Evolutionary conservation across 768 basidiomycete genomes (phyloP).

Genomic region (Auricularia cornea): DNA sequence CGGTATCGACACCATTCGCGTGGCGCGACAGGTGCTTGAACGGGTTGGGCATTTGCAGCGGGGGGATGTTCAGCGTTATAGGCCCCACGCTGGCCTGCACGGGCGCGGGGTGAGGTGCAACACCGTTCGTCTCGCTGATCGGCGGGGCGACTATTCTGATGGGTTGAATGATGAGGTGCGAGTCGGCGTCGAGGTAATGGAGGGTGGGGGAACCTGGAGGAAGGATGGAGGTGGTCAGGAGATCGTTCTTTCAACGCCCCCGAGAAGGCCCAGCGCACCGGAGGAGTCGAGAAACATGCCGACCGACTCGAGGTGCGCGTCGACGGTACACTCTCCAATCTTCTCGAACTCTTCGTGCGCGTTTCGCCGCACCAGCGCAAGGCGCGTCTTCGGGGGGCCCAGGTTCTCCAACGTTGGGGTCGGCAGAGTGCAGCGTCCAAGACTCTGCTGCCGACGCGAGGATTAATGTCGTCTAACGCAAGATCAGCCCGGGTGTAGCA

Average conservation of each 20-base stretch:
- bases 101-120: no score
- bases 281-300: not conserved
- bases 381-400: conserved; percentile 27
- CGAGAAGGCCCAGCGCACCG: no score
- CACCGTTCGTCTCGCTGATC: no score
- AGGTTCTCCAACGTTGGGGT: conserved; percentile 7
- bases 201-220: conserved; percentile 30
- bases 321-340: conserved; percentile 47
- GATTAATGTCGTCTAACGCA: conserved; percentile 9
- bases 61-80: not conserved
- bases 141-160: conserved; percentile 3
- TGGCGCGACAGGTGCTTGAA: conserved; percentile 42
- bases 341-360: conserved; percentile 32
- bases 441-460: conserved; percentile 7
- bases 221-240: no score
- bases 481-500: not conserved
- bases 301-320: conserved; percentile 24
- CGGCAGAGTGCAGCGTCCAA: conserved; percentile 1
- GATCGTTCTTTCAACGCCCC: no score
- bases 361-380: conserved; percentile 25
- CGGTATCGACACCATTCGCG: conserved; percentile 2
- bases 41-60: conserved; percentile 43
- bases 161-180: not conserved
- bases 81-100: not conserved
- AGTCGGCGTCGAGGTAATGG: conserved; percentile 6